Evolutionary conservation across 108 stramenopile genomes (phyloP).

Genomic region (Craspedostauros australis): DNA sequence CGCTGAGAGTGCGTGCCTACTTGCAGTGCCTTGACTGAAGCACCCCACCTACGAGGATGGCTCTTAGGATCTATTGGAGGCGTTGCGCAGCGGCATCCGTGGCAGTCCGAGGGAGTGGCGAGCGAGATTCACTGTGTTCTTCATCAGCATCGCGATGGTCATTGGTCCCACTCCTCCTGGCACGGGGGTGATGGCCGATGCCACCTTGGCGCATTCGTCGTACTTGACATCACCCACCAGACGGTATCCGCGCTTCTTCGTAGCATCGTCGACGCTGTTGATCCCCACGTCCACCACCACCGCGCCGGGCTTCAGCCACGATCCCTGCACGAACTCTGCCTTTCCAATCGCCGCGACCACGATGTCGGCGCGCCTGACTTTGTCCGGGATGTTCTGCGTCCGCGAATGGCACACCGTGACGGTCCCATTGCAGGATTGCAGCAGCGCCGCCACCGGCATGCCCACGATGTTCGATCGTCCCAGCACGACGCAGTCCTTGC

Average conservation of each 20-base stretch:
- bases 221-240: slow-evolving; percentile 94
- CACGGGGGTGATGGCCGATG: slow-evolving; percentile 88
- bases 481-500: slow-evolving; percentile 88
- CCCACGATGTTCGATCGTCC: slow-evolving; percentile 85
- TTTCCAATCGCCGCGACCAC: slow-evolving; percentile 91
- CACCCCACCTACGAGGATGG: too few species aligned
- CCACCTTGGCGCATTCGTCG: slow-evolving; percentile 60
- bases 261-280: slow-evolving; percentile 69
- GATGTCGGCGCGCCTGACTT: slow-evolving; percentile 85
- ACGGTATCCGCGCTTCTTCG: slow-evolving; percentile 76
- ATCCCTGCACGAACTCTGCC: slow-evolving; percentile 72
- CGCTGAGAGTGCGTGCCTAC: too few species aligned
- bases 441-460: slow-evolving; percentile 84
- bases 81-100: slow-evolving; percentile 10
- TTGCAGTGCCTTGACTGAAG: too few species aligned
- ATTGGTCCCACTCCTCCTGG: slow-evolving; percentile 97
- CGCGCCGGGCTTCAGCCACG: slow-evolving; percentile 90
- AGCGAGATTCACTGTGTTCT: slow-evolving; percentile 71
- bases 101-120: slow-evolving; percentile 18
- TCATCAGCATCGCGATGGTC: slow-evolving; percentile 95
- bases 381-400: slow-evolving; percentile 63
- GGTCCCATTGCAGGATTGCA: slow-evolving; percentile 83
- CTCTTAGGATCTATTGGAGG: too few species aligned
- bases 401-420: slow-evolving; percentile 91
- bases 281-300: slow-evolving; percentile 96